Evolutionary conservation across 495 filamentous ascomycete genomes (phyloP).

Genomic region (Lentithecium fluviatile): DNA sequence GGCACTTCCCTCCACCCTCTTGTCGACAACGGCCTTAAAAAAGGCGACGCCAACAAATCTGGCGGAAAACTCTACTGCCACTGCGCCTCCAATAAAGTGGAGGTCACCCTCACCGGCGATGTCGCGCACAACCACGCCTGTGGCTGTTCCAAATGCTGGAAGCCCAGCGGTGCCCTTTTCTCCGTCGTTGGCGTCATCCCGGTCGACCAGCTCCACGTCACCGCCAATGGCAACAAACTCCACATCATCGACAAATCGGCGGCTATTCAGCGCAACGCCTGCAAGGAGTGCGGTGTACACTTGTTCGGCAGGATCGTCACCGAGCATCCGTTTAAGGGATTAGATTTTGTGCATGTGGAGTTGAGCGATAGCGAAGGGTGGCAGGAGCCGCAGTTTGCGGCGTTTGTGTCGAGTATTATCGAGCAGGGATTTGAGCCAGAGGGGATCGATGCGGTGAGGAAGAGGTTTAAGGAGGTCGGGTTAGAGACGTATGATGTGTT

Average conservation of each 20-base stretch:
- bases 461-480: constrained; percentile 49
- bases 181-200: constrained; percentile 58
- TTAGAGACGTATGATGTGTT: constrained; percentile 55
- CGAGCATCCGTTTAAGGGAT: constrained; percentile 60
- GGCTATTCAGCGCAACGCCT: constrained; percentile 58
- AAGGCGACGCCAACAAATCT: too few species aligned
- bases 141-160: constrained; percentile 67
- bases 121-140: constrained; percentile 65
- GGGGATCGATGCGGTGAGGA: constrained; percentile 52
- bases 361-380: constrained; percentile 56
- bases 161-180: constrained; percentile 58
- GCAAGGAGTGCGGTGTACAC: constrained; percentile 56
- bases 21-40: too few species aligned
- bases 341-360: constrained; percentile 63
- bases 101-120: constrained; percentile 52
- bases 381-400: constrained; percentile 64
- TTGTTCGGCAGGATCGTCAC: constrained; percentile 60
- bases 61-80: neutral
- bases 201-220: constrained; percentile 46
- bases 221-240: constrained; percentile 44
- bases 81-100: constrained; percentile 39
- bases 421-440: constrained; percentile 59
- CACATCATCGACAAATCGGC: constrained; percentile 53
- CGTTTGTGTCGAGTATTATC: constrained; percentile 60
- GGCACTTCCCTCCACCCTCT: too few species aligned